phyloP scores from a whole-genome alignment of 768 basidiomycete species.

The Boletus rubescentipes region DNA sequence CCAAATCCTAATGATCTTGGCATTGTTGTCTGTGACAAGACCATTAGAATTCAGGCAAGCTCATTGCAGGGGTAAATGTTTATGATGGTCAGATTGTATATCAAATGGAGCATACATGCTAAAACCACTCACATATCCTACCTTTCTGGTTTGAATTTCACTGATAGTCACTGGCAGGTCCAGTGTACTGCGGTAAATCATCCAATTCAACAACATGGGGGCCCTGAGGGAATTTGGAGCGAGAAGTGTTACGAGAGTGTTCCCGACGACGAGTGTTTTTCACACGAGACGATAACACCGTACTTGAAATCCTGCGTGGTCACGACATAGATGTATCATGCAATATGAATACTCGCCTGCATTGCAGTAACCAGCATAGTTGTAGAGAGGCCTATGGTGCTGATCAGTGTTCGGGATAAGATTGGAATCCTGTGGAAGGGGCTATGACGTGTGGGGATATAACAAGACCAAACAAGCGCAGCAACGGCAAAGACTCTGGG shows the following conservation, averaged over 20 bases:
- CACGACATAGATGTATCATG: too few species aligned
- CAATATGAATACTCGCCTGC: neutral
- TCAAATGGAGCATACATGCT: too few species aligned
- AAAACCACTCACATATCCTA: neutral
- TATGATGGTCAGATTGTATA: too few species aligned
- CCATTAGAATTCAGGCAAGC: neutral
- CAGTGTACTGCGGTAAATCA: neutral
- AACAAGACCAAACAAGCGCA: constrained; percentile 23
- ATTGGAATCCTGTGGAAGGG: neutral
- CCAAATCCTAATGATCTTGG: neutral
- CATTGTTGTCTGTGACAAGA: neutral
- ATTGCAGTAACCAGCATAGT: neutral
- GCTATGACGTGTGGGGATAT: neutral
- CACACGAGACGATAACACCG: neutral
- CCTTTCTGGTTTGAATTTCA: neutral
- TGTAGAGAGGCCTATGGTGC: too few species aligned
- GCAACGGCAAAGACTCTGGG: neutral
- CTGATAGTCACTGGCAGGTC: too few species aligned
- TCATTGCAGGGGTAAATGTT: too few species aligned
- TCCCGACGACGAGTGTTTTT: neutral
- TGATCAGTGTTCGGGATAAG: neutral
- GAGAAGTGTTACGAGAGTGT: neutral
- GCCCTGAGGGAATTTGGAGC: neutral
- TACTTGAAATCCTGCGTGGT: neutral
- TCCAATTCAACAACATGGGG: too few species aligned